Base-by-base conservation (phyloP, 208 protist genomes). In the Porcisia hertigi region DNA sequence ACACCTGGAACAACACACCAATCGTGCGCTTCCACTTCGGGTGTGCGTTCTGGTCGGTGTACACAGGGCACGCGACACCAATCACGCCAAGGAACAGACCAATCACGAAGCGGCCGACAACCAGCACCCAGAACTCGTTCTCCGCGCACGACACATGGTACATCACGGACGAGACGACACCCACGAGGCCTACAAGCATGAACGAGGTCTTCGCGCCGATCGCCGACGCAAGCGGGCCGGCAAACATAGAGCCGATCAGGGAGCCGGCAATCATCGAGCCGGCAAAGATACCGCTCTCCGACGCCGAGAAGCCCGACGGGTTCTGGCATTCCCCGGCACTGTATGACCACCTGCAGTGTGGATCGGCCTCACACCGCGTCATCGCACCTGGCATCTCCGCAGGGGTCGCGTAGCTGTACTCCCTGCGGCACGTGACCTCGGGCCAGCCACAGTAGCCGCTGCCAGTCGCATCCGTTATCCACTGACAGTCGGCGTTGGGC, bases 1-100 rank as follows among this genome's bases (percentile, higher is more conserved):
- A 95, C 43, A 96, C 79, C 77, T 95, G 89, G 75, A 94, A 95
- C 71, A 96, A 20, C n/a, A 87, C 79, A 74, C 92, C 94, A 55
- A 93, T 83, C 71, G 86, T 80, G n/a, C 85, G 55, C 55, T 62
- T 77, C 84, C 85, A 85, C 70, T 87, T 86, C 53, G 83, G 85
- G 54, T 87, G 86, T 23, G 84, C 91, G 58, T 92, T 92, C 80
- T 96, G 69, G 39, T 85, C 83, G 4, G 90, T 83, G 75, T 94
- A 97, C 86, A 96, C 88, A 49, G 92, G 92, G 55, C 82, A 88
- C 1, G 85, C 86, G 74, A 93, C 87, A 55, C 76, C 78, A 25
- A 91, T 69, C n/a, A 93, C 39, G 53, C 92, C 94, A 41, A 94
- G n/a, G 39, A 82, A 77, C 25, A 95, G 53, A 82, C 94, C 94